Conservation (phyloP, 352 stramenopile genomes). For the Globisporangium lucens region DNA sequence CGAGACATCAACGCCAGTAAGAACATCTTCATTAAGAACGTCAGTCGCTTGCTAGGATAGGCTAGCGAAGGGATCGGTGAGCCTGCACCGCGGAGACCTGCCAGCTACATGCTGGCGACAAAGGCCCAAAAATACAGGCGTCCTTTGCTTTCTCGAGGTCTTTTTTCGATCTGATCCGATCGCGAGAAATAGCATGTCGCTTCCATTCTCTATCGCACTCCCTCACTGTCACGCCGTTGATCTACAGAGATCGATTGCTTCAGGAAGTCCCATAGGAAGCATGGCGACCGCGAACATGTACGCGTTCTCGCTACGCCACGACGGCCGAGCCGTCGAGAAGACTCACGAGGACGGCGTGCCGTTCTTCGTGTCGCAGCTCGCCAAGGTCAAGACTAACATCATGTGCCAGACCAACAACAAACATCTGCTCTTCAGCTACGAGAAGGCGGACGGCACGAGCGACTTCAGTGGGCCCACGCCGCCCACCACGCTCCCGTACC, state of each 20-base stretch:
- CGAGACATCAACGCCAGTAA: no score
- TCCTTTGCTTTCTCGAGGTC: no score
- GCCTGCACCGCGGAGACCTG: no score
- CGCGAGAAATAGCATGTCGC: background rate
- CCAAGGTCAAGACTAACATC: constrained; percentile 66
- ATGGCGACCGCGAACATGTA: constrained; percentile 46
- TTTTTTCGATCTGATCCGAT: background rate
- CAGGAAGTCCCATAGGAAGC: background rate
- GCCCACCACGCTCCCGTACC: constrained; percentile 42
- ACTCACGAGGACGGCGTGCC: constrained; percentile 36
- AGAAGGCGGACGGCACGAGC: constrained; percentile 11
- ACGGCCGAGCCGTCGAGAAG: constrained; percentile 26
- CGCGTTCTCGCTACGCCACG: constrained; percentile 33
- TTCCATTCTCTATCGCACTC: background rate
- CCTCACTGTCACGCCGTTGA: background rate
- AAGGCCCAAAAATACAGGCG: no score
- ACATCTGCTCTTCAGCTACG: constrained; percentile 55
- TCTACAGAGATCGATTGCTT: background rate
- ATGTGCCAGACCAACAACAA: constrained; percentile 48
- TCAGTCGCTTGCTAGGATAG: no score
- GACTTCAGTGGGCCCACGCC: constrained; percentile 14
- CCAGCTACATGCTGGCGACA: no score
- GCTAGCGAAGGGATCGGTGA: no score
- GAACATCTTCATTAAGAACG: no score
- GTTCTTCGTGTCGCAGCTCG: constrained; percentile 60